Percentiles rank a stretch among this genome's conserved stretches.
Conservation (phyloP, 257 asterid genomes). For the Solanum etuberosum region DNA sequence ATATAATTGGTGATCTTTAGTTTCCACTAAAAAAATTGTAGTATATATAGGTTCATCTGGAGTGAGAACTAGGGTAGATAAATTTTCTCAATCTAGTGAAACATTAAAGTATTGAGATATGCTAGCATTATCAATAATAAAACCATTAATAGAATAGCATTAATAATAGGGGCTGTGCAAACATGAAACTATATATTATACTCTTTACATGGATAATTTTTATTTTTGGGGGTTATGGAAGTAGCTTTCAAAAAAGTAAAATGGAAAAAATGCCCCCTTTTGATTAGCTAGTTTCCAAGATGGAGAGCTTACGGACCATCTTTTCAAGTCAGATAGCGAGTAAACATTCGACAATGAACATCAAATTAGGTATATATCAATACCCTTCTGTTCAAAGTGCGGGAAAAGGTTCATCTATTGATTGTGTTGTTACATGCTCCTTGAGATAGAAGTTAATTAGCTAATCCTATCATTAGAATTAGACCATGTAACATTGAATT, state of each 20-base stretch:
- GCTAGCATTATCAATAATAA: background rate
- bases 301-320: background rate
- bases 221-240: background rate
- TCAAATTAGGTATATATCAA: too few species aligned
- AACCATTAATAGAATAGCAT: background rate
- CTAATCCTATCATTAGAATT: too few species aligned
- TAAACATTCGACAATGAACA: background rate
- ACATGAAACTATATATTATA: background rate
- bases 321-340: background rate
- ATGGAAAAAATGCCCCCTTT: background rate
- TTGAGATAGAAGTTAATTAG: too few species aligned
- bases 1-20: background rate
- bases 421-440: too few species aligned
- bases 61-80: background rate
- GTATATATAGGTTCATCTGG: background rate
- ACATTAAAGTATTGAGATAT: background rate
- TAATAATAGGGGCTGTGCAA: background rate
- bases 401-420: too few species aligned
- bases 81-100: background rate
- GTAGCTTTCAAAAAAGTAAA: background rate
- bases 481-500: background rate
- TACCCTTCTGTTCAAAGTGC: too few species aligned
- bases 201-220: background rate
- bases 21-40: background rate
- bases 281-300: background rate